Evolutionary conservation across 192 early-diverging fungal species (phyloP), one percentile per base, ranked within the genome.

Genomic region (Coemansia sp.): DNA sequence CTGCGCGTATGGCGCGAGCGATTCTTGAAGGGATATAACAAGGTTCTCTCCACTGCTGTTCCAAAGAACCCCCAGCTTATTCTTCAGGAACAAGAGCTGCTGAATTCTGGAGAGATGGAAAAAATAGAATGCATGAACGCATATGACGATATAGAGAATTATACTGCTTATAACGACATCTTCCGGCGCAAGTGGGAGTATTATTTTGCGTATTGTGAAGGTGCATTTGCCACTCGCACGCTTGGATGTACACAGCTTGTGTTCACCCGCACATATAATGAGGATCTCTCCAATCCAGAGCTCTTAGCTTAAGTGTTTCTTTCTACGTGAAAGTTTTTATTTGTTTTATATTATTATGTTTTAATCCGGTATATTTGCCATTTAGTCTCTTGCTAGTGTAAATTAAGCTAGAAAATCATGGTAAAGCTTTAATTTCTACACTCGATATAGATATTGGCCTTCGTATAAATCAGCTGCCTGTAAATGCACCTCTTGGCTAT

Each of bases 201-300:
- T 63, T 91, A 91, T 69, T 91, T 91, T 78, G 83, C 86, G 5
- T 91, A 86, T 66, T 91, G 89, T 56, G 87, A 89, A 54, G 87
- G 83, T 21, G 89, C 86, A 0, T 91, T 89, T 67, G 80, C 78
- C 20, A 82, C 82, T 5, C 70, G 85, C n/a, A 83, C 83, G 1
- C 76, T 91, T 21, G 88, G 87, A 2, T 78, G 80, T 20, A 40
- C 81, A 0, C 84, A 85, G 55, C 57, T 87, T 7, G 74, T 82
- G 13, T 78, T 85, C 33, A 70, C 69, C 0, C 58, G 82, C 41
- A 74, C 73, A 1, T 76, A 76, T 48, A 76, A 76, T 39, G 73
- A 76, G 48, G 53, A 44, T 3, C 63, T 76, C 1, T 65, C 55
- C 16, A 37, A 57, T 47, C 13, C 38, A 11, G 46, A 48, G 10